Evolutionary conservation across 305 asterid species (phyloP).

Genomic region (Monarda citriodora): DNA sequence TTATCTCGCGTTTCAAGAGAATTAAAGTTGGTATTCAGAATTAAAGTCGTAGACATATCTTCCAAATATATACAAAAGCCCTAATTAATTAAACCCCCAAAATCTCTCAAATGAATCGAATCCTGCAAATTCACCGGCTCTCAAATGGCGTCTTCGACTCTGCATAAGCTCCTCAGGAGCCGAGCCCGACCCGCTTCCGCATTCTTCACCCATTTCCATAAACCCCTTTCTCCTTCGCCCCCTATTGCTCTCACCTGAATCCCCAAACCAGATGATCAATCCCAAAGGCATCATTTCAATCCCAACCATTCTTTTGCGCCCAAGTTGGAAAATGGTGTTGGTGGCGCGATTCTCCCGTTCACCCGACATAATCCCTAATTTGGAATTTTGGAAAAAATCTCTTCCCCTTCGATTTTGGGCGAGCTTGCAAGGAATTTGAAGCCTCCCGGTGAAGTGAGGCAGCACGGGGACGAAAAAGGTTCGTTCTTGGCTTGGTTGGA

Average conservation of each 20-base stretch:
- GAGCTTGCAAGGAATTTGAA: no score
- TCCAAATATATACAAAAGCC: conserved; percentile 18
- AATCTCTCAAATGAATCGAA: conserved; percentile 13
- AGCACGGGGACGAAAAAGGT: no score
- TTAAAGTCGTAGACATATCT: not conserved
- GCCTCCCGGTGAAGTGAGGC: no score
- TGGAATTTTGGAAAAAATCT: no score
- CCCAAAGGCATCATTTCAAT: conserved; percentile 16
- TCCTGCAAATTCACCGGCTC: conserved; percentile 4
- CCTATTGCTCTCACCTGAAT: conserved; percentile 18
- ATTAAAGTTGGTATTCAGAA: no score
- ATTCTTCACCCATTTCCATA: conserved; percentile 29
- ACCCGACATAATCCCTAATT: no score
- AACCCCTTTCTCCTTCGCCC: conserved; percentile 23
- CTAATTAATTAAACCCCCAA: conserved; percentile 11
- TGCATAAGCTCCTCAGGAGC: conserved; percentile 47
- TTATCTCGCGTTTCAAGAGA: no score
- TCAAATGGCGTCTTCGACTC: conserved; percentile 46
- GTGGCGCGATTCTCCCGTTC: no score
- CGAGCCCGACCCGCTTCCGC: conserved; percentile 42
- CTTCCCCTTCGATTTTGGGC: no score
- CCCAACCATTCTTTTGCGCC: conserved; percentile 7
- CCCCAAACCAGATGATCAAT: conserved; percentile 15
- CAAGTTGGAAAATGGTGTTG: no score
- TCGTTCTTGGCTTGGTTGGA: no score